These are phyloP conservation scores for Jamesozyma piceae DNA, from an alignment of 805 yeast species.

Conservation along the genomic window DNA sequence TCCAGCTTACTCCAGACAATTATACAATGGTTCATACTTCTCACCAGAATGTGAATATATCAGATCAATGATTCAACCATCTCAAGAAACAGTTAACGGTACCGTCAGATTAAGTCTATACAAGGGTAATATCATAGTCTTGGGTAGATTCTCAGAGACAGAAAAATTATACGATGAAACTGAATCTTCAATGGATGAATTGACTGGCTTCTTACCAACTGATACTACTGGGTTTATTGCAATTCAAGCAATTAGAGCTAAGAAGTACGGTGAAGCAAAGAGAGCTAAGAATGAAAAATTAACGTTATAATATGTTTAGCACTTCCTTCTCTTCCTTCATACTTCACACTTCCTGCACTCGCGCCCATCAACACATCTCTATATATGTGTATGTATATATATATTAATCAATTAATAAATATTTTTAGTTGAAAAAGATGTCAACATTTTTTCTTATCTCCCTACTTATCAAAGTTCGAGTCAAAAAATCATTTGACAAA, in stretches of 20 bases:
- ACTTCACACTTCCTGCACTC: too few relatives aligned
- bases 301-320: constrained; percentile 33
- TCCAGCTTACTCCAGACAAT: constrained; percentile 75
- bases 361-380: too few relatives aligned
- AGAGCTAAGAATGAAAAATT: constrained; percentile 58
- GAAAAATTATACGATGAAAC: constrained; percentile 97
- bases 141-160: constrained; percentile 92
- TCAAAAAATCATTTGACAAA: too few relatives aligned
- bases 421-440: too few relatives aligned
- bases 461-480: too few relatives aligned
- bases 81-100: constrained; percentile 93
- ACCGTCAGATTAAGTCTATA: constrained; percentile 86
- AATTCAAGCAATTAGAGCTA: constrained; percentile 95
- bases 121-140: constrained; percentile 76
- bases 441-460: too few relatives aligned
- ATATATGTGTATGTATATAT: too few relatives aligned
- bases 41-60: constrained; percentile 97
- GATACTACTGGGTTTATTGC: constrained; percentile 97
- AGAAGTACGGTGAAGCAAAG: constrained; percentile 94
- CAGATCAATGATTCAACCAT: constrained; percentile 87
- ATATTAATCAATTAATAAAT: not conserved
- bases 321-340: not conserved
- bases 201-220: constrained; percentile 94
- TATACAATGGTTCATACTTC: constrained; percentile 96
- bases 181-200: constrained; percentile 98